A percentile compares a stretch with the other conserved stretches of the same genome.
Conservation (phyloP, 805 yeast species). For the Candida nitratophila region DNA sequence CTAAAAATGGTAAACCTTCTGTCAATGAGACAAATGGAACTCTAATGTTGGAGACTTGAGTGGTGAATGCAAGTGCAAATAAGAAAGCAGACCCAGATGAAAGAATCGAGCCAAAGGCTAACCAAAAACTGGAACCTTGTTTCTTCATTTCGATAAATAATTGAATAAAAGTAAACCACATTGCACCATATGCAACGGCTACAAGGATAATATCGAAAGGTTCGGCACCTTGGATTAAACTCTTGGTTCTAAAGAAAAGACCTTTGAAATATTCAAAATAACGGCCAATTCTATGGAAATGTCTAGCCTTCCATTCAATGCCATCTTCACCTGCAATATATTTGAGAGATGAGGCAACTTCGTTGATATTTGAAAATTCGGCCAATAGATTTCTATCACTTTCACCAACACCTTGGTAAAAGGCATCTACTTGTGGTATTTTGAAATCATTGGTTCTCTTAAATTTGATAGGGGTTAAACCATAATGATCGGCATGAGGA, state of each 20-base stretch:
- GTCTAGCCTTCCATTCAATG: constrained; percentile 55
- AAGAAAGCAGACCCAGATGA: constrained; percentile 80
- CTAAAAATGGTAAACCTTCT: constrained; percentile 91
- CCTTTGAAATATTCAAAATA: constrained; percentile 45
- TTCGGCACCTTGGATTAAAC: constrained; percentile 64
- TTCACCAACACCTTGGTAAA: constrained; percentile 32
- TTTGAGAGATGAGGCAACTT: constrained; percentile 15
- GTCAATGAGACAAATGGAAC: constrained; percentile 70
- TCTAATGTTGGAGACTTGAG: constrained; percentile 45
- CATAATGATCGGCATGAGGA: constrained; percentile 38
- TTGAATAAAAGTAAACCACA: constrained; percentile 75
- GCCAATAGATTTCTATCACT: constrained; percentile 36
- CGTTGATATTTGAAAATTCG: constrained; percentile 16
- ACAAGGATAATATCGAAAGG: constrained; percentile 78
- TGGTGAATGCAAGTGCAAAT: constrained; percentile 63
- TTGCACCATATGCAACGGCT: constrained; percentile 74
- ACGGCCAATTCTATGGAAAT: constrained; percentile 46
- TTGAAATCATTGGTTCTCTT: constrained; percentile 25
- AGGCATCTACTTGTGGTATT: constrained; percentile 18
- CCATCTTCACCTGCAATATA: constrained; percentile 29
- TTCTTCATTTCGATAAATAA: constrained; percentile 69
- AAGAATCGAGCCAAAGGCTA: constrained; percentile 70
- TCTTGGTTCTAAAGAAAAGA: constrained; percentile 32
- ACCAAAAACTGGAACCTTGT: constrained; percentile 82
- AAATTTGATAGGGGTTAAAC: constrained; percentile 53